phyloP scores from a whole-genome alignment of 2,329 filamentous ascomycete genomes.

The Fusarium miscanthi region DNA sequence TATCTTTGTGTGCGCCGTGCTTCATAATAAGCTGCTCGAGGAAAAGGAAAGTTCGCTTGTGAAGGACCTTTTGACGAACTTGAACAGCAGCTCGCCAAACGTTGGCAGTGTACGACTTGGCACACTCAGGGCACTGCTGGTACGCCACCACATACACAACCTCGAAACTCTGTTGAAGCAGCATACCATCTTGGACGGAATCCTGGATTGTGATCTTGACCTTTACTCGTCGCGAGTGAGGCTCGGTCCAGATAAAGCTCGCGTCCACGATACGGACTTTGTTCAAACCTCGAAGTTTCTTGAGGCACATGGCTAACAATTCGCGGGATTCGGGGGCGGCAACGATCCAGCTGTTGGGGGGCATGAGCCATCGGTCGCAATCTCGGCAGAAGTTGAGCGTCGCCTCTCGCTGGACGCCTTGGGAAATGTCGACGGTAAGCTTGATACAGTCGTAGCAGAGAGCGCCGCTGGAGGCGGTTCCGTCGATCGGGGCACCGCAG shows the following conservation, averaged over 20 bases:
- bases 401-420: slow-evolving; percentile 90
- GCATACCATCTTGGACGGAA: slow-evolving; percentile 68
- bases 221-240: slow-evolving; percentile 90
- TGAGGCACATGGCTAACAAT: slow-evolving; percentile 88
- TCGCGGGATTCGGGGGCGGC: slow-evolving; percentile 90
- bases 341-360: slow-evolving; percentile 86
- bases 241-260: slow-evolving; percentile 97
- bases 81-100: slow-evolving; percentile 95
- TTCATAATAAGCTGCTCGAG: slow-evolving; percentile 97
- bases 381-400: slow-evolving; percentile 91
- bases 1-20: slow-evolving; percentile 89
- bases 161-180: slow-evolving; percentile 94
- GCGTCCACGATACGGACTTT: slow-evolving; percentile 97
- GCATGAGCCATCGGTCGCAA: slow-evolving; percentile 93
- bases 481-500: slow-evolving; percentile 95
- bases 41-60: slow-evolving; percentile 80
- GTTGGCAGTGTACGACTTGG: slow-evolving; percentile 96
- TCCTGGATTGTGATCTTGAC: slow-evolving; percentile 95
- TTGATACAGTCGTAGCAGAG: slow-evolving; percentile 97
- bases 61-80: slow-evolving; percentile 94
- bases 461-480: slow-evolving; percentile 84
- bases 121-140: slow-evolving; percentile 95
- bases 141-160: slow-evolving; percentile 90
- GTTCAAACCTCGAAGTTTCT: slow-evolving; percentile 85
- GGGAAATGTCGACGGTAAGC: slow-evolving; percentile 90